Percentiles rank a stretch among this genome's conserved stretches.
Evolutionary conservation across 2,329 filamentous ascomycete species (phyloP).

Genomic region (Nemania sp.): DNA sequence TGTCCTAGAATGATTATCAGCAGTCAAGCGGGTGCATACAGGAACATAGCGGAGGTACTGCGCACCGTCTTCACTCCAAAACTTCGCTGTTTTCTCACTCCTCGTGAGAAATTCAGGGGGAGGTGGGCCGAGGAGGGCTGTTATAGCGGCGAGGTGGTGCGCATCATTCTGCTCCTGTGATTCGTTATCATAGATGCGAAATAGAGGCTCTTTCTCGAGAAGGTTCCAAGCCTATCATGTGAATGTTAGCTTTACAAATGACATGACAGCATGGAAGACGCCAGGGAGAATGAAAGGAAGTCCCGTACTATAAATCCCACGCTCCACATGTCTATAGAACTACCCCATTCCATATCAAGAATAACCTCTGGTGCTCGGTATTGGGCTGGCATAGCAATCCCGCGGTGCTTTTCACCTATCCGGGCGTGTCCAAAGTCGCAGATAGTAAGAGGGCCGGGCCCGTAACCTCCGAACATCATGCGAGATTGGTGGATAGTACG

Average conservation of each 20-base stretch:
- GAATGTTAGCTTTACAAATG: neutral
- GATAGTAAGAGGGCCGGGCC: conserved; percentile 9
- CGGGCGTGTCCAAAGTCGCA: conserved; percentile 9
- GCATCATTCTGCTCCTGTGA: conserved; percentile 13
- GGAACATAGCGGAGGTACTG: neutral
- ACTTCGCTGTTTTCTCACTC: conserved; percentile 12
- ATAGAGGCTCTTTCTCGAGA: conserved; percentile 11
- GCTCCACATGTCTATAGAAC: conserved; percentile 13
- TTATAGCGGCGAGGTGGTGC: conserved; percentile 11
- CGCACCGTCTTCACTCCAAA: conserved; percentile 11
- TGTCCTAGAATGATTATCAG: conserved; percentile 9
- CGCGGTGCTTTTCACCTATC: conserved; percentile 9
- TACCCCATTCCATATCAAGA: conserved; percentile 16
- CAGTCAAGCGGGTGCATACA: neutral
- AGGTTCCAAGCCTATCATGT: conserved; percentile 9
- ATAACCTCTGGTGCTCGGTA: conserved; percentile 17
- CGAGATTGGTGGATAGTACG: conserved; percentile 9
- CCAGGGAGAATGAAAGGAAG: neutral
- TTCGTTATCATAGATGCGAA: conserved; percentile 7
- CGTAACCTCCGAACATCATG: neutral
- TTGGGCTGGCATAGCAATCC: conserved; percentile 4
- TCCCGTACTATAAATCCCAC: conserved; percentile 8
- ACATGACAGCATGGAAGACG: neutral
- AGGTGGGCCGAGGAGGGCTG: conserved; percentile 12
- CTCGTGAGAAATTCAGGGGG: conserved; percentile 6